Percentiles rank a stretch among this genome's conserved stretches.
Evolutionary conservation across 1,284 basidiomycete species (phyloP).

Genomic region (Singerocomus inundabilis): DNA sequence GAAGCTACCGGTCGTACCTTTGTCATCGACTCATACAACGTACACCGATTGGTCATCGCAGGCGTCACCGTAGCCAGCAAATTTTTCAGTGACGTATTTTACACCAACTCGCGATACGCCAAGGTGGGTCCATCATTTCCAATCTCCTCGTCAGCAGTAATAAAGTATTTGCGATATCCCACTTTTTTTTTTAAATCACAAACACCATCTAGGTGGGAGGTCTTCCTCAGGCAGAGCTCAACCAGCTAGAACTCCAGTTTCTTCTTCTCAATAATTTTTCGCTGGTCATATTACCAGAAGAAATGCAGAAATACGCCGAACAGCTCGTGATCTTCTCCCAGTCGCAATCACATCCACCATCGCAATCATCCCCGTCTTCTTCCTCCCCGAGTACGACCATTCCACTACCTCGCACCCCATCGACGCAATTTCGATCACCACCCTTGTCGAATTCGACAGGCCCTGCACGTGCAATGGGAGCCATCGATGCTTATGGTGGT

Average conservation of each 20-base stretch:
- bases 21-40: conserved; percentile 96
- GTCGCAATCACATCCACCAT: conserved; percentile 34
- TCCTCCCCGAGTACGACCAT: conserved; percentile 18
- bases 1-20: conserved; percentile 74
- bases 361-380: conserved; percentile 28
- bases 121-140: conserved; percentile 62
- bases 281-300: conserved; percentile 82
- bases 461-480: conserved; percentile 53
- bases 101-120: conserved; percentile 98
- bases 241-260: conserved; percentile 97
- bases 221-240: conserved; percentile 90
- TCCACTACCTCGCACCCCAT: conserved; percentile 23
- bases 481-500: conserved; percentile 50
- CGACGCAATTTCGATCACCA: conserved; percentile 22
- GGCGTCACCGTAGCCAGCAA: conserved; percentile 98
- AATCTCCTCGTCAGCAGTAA: not conserved
- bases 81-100: conserved; percentile 98
- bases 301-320: conserved; percentile 95
- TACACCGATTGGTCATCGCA: conserved; percentile 94
- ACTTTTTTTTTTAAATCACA: not conserved
- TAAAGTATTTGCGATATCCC: not conserved
- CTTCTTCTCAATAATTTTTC: conserved; percentile 94
- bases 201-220: conserved; percentile 75
- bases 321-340: conserved; percentile 73
- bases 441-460: conserved; percentile 22